Evolutionary conservation across 2,329 filamentous ascomycete genomes (phyloP).

Genomic region (Drechmeria coniospora): DNA sequence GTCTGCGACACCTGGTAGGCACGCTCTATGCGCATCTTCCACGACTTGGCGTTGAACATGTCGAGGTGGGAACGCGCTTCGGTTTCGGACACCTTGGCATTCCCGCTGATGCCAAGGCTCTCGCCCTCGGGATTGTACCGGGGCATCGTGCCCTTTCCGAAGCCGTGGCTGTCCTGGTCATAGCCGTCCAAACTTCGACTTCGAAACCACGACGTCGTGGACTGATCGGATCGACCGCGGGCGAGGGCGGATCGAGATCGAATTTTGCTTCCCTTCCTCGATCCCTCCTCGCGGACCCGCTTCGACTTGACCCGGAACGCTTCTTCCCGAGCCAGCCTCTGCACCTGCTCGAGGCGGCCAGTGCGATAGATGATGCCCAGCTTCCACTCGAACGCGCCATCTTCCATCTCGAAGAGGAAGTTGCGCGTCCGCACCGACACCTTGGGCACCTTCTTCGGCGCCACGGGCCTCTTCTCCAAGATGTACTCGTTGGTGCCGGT

Average conservation of each 20-base stretch:
- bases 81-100: conserved; percentile 55
- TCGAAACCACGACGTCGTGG: conserved; percentile 23
- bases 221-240: conserved; percentile 17
- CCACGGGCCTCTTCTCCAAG: conserved; percentile 69
- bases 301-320: conserved; percentile 80
- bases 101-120: conserved; percentile 47
- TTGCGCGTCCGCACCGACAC: conserved; percentile 69
- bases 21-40: conserved; percentile 80
- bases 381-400: conserved; percentile 96
- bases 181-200: conserved; percentile 40
- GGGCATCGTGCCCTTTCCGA: conserved; percentile 29
- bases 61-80: conserved; percentile 65
- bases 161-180: conserved; percentile 13
- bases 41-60: conserved; percentile 72
- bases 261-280: conserved; percentile 35
- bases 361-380: conserved; percentile 85
- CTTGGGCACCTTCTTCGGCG: conserved; percentile 73
- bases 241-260: conserved; percentile 38
- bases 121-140: conserved; percentile 71
- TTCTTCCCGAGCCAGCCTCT: conserved; percentile 77
- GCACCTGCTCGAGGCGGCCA: conserved; percentile 76
- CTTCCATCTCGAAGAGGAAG: conserved; percentile 82
- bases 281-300: conserved; percentile 60
- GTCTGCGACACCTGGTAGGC: conserved; percentile 53
- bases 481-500: conserved; percentile 82